These are phyloP conservation scores for Phytophthora citricola DNA, from an alignment of 352 stramenopile species.

Conservation along the genomic window DNA sequence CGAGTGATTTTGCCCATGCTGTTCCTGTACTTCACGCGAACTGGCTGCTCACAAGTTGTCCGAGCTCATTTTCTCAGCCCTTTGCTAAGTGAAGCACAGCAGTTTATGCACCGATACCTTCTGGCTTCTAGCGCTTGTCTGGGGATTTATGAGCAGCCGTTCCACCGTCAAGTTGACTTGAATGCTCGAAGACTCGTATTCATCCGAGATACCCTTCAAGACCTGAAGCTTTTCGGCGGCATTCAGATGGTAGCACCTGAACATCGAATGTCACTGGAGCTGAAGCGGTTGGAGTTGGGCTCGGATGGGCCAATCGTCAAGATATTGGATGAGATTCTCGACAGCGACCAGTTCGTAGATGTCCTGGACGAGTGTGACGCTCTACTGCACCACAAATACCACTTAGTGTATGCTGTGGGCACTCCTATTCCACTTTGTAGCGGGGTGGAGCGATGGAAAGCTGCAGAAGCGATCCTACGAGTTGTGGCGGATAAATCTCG, in stretches of 20 bases:
- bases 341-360: slow-evolving; percentile 65
- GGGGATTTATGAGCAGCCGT: slow-evolving; percentile 70
- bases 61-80: slow-evolving; percentile 69
- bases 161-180: slow-evolving; percentile 65
- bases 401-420: slow-evolving; percentile 90
- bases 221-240: slow-evolving; percentile 47
- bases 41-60: slow-evolving; percentile 32
- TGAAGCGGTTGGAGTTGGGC: slow-evolving; percentile 62
- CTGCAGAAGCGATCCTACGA: slow-evolving; percentile 56
- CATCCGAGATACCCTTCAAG: slow-evolving; percentile 45
- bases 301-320: slow-evolving; percentile 3
- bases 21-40: slow-evolving; percentile 68
- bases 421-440: slow-evolving; percentile 47
- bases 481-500: slow-evolving; percentile 18
- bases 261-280: slow-evolving; percentile 87
- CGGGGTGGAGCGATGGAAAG: slow-evolving; percentile 60
- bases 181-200: slow-evolving; percentile 23
- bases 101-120: slow-evolving; percentile 72
- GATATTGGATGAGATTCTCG: slow-evolving; percentile 52
- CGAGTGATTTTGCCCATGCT: slow-evolving; percentile 90
- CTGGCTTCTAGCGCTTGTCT: slow-evolving; percentile 51
- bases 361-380: slow-evolving; percentile 91
- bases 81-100: slow-evolving; percentile 66
- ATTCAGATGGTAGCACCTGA: slow-evolving; percentile 85
- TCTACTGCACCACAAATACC: slow-evolving; percentile 86